Evolutionary conservation across 495 filamentous ascomycete genomes (phyloP), one percentile per base, ranked within the genome.

Genomic region (Penicillium ochrochloron): DNA sequence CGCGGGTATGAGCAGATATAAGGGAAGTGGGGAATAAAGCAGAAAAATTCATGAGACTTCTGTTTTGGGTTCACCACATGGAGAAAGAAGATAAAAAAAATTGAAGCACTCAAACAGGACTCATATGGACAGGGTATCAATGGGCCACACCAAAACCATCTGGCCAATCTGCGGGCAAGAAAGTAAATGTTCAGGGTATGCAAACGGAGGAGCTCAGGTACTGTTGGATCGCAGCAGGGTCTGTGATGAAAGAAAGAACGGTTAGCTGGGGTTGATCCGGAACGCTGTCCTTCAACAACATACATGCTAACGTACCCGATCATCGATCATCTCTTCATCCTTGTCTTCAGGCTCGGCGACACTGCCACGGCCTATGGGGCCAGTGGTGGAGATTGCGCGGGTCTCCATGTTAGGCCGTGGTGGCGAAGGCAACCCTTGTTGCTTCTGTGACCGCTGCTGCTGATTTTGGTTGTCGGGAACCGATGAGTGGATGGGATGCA

Each of bases 251-350:
- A 52, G 31, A 42, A 15, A 21, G 53, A 55, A 52, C 4, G 29
- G 65, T 71, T 67, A 68, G 70, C 58, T 58, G 37, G 59, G n/a
- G 19, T 29, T 63, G 62, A 35, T 77, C 59, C 56, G 55, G 34
- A 55, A 57, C 12, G 23, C 46, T 48, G 42, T 27, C 35, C 15
- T 56, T 62, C 37, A 33, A 23, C 34, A 62, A 63, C 61, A 65
- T 65, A 71, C 65, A 62, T 62, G 62, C 63, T 68, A 68, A 85
- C 87, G 81, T 85, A 92, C 90, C 82, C 88, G 85, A 70, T 88
- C 88, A 74, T 92, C 76, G 44, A 89, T 85, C 82, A 93, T 88
- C 35, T 86, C 84, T 70, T 84, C 82, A 60, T 88, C 86, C 62
- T 83, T 82, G 57, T 88, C 82, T 37, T 89, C 74, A 89, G 89